These are phyloP conservation scores for Nakataea oryzae DNA, from an alignment of 2,329 filamentous ascomycete species.

Conservation along the genomic window DNA sequence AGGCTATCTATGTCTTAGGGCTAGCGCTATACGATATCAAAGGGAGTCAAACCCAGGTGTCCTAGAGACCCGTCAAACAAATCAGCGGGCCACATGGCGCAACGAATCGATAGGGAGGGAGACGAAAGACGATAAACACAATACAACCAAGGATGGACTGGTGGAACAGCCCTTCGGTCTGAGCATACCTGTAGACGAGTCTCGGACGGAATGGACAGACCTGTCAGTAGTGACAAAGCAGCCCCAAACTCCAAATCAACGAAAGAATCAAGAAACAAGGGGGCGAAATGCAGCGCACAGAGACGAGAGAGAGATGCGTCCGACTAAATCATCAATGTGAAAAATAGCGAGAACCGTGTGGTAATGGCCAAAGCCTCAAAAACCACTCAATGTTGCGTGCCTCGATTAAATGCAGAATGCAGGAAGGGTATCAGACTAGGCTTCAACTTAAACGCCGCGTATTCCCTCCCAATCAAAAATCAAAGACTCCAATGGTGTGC, in stretches of 20 bases:
- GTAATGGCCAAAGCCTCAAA: not conserved
- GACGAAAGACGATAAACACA: too few relatives aligned
- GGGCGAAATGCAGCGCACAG: not conserved
- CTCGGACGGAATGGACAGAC: not conserved
- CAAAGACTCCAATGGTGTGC: slow-evolving; percentile 1
- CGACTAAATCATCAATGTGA: not conserved
- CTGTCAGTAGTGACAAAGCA: not conserved
- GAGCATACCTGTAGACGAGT: not conserved
- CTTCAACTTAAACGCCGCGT: not conserved
- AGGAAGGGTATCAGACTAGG: slow-evolving; percentile 3
- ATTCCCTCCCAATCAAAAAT: not conserved
- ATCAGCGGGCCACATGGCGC: too few relatives aligned
- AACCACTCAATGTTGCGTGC: not conserved
- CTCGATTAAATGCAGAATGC: slow-evolving; percentile 1
- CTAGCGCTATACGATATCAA: too few relatives aligned
- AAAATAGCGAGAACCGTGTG: too few relatives aligned
- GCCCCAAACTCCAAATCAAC: not conserved
- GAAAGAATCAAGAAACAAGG: not conserved
- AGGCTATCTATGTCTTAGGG: not conserved
- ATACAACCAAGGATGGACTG: too few relatives aligned
- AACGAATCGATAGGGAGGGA: too few relatives aligned
- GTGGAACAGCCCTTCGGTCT: too few relatives aligned
- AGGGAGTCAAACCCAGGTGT: too few relatives aligned
- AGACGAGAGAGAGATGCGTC: not conserved
- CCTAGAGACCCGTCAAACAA: too few relatives aligned